Percentiles rank a stretch among this genome's conserved stretches.
These are phyloP conservation scores for Biscogniauxia marginata DNA, from an alignment of 2,329 filamentous ascomycete genomes.

Conservation along the genomic window DNA sequence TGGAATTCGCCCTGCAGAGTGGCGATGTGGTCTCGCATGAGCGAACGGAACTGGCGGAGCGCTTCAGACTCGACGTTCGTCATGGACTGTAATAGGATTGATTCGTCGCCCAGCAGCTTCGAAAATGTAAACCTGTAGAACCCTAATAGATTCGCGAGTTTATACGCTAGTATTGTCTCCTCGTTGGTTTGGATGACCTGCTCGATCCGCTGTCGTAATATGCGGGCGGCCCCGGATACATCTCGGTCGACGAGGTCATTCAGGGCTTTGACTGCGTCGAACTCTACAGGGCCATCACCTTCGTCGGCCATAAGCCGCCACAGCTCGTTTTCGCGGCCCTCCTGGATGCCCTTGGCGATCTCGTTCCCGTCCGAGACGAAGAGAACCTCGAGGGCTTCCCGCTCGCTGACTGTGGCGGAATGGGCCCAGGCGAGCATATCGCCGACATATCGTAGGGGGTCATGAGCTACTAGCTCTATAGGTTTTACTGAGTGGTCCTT, in stretches of 20 bases:
- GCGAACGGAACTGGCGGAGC: constrained; percentile 75
- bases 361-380: constrained; percentile 91
- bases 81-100: constrained; percentile 68
- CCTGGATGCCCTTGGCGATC: constrained; percentile 77
- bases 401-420: constrained; percentile 88
- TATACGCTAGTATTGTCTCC: constrained; percentile 84
- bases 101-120: constrained; percentile 70
- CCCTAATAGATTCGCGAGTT: constrained; percentile 80
- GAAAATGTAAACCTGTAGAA: constrained; percentile 88
- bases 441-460: constrained; percentile 85
- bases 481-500: constrained; percentile 71
- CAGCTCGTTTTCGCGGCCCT: constrained; percentile 76
- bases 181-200: constrained; percentile 92
- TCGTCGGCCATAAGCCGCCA: constrained; percentile 70
- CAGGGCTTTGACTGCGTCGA: constrained; percentile 79
- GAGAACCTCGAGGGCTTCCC: constrained; percentile 85
- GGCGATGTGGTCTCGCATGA: constrained; percentile 78
- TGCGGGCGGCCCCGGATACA: constrained; percentile 73
- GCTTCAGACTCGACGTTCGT: constrained; percentile 70
- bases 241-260: constrained; percentile 86
- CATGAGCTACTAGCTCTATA: constrained; percentile 91
- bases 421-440: constrained; percentile 99
- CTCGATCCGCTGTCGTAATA: constrained; percentile 87
- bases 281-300: constrained; percentile 51
- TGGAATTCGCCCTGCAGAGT: constrained; percentile 71